phyloP scores from a whole-genome alignment of 164 flowering plant species.

The Chimonanthus praecox region DNA sequence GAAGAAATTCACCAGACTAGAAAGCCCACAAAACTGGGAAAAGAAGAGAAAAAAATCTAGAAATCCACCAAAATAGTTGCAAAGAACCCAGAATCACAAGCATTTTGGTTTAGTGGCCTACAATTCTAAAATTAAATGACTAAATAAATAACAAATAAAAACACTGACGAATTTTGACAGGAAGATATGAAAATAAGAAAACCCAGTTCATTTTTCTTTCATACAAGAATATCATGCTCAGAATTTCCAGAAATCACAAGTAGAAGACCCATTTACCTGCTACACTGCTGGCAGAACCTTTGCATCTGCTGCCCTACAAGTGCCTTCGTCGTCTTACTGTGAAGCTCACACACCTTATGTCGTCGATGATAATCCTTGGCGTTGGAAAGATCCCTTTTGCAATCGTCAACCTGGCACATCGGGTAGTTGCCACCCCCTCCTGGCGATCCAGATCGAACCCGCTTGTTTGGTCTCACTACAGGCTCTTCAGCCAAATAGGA shows the following conservation, averaged over 20 bases:
- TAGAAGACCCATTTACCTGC: constrained; percentile 45
- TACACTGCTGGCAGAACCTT: constrained; percentile 95
- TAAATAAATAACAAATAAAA: not conserved
- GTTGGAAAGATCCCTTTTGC: constrained; percentile 61
- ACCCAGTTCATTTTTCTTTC: not conserved
- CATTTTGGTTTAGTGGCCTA: not conserved
- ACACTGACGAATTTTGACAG: not conserved
- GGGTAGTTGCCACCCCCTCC: constrained; percentile 43
- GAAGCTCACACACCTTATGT: constrained; percentile 83
- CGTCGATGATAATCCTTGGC: constrained; percentile 90
- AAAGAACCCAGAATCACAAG: not conserved
- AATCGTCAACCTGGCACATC: constrained; percentile 84
- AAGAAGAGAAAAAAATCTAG: not conserved
- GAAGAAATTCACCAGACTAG: too few relatives aligned
- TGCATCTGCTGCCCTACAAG: constrained; percentile 79
- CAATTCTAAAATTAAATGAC: not conserved
- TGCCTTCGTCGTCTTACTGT: constrained; percentile 74
- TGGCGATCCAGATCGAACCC: constrained; percentile 73
- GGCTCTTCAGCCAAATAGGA: constrained; percentile 21
- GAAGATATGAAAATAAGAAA: too few relatives aligned
- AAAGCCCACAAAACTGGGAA: not conserved
- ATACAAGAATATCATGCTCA: not conserved
- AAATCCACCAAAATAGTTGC: not conserved
- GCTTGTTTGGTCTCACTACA: constrained; percentile 47
- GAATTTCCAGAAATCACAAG: not conserved